Evolutionary conservation across 129 eudicot species (phyloP).

Genomic region (Mikania micrantha): DNA sequence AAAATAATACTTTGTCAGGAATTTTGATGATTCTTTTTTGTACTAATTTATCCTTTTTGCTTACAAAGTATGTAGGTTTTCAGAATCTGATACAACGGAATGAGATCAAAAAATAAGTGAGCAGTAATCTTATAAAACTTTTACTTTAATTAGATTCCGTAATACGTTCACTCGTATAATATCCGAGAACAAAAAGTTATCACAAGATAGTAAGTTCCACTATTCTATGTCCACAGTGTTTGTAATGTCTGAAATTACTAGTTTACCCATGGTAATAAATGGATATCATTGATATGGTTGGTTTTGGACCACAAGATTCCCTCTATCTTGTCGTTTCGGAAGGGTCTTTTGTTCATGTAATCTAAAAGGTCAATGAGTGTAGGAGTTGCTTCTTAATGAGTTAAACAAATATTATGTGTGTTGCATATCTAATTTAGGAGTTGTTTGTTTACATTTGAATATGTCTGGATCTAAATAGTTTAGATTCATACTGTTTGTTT

Average conservation of each 20-base stretch:
- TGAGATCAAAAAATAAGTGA: constrained; percentile 21
- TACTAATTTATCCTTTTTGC: constrained; percentile 1
- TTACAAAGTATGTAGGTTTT: constrained; percentile 49
- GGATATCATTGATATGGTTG: not conserved
- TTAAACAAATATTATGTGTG: not conserved
- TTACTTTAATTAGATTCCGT: too few species aligned
- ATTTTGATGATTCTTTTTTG: constrained; percentile 15
- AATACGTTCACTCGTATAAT: too few species aligned
- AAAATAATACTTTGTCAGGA: constrained; percentile 7
- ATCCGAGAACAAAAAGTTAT: not conserved
- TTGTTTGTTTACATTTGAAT: too few species aligned
- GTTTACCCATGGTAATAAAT: constrained; percentile 1
- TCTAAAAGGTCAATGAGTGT: not conserved
- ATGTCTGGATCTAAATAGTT: too few species aligned
- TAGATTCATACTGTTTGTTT: too few species aligned
- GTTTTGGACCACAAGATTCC: constrained; percentile 14
- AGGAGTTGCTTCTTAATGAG: not conserved
- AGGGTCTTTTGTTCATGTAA: constrained; percentile 14
- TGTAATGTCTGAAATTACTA: not conserved
- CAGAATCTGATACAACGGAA: constrained; percentile 61
- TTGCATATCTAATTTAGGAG: not conserved
- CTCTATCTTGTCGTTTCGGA: constrained; percentile 7
- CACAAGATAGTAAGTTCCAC: not conserved
- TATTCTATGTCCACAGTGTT: not conserved
- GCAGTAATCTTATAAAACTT: too few species aligned